Evolutionary conservation across 495 filamentous ascomycete species (phyloP).

Genomic region (Aspergillus sclerotiicarbonarius): DNA sequence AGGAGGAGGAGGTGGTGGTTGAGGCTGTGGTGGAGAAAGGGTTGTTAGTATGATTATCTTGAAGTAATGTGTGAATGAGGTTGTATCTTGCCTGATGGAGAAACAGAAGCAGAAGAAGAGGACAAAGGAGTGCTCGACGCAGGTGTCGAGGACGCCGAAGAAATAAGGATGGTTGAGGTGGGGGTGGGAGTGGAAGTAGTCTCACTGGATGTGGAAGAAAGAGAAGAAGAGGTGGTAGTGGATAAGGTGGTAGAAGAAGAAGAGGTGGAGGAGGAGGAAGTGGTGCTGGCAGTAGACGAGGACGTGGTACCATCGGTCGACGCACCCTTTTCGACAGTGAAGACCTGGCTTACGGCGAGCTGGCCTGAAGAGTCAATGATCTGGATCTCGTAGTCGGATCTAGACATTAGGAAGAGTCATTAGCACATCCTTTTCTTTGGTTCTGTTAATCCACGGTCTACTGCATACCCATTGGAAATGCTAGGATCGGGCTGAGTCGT

Average conservation of each 20-base stretch:
- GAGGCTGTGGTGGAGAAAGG: neutral
- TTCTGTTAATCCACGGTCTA: neutral
- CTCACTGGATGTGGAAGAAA: neutral
- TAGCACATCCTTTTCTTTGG: neutral
- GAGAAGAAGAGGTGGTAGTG: neutral
- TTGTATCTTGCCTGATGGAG: neutral
- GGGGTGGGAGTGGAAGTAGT: neutral
- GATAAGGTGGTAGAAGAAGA: neutral
- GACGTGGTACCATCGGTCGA: neutral
- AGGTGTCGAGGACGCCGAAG: neutral
- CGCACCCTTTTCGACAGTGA: slow-evolving; percentile 4
- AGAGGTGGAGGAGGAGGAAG: neutral
- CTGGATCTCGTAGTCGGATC: slow-evolving; percentile 2
- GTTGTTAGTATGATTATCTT: neutral
- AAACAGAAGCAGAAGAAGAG: neutral
- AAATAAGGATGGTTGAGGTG: neutral
- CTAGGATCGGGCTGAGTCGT: slow-evolving; percentile 3
- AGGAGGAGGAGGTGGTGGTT: neutral
- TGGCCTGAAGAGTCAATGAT: slow-evolving; percentile 3
- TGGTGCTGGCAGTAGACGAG: neutral
- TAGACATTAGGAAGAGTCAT: neutral
- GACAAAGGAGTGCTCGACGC: neutral
- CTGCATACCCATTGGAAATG: slow-evolving; percentile 1
- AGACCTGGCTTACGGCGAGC: slow-evolving; percentile 1
- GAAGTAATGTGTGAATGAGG: no score